Evolutionary conservation across 179 eudicot species (phyloP), one percentile per base, ranked within the genome.

Genomic region (Drosera spatulata): DNA sequence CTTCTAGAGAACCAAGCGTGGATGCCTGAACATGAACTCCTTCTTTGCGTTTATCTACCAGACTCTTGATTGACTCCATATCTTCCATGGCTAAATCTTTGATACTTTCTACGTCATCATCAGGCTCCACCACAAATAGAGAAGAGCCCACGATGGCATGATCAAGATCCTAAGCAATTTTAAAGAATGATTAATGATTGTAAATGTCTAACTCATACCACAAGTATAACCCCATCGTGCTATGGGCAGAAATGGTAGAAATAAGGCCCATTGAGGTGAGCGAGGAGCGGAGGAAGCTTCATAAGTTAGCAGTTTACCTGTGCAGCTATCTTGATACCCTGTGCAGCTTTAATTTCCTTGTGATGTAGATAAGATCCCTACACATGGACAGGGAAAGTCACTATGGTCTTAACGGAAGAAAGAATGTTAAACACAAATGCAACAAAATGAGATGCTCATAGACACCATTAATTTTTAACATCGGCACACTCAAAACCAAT

Each of bases 11-110:
- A 55, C 98, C 96, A 48, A 91, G 87, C n/a, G 96, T 91, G 57
- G 98, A 91, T 47, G 98, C 95, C 71, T 88, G 98, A 65, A 91
- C 98, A 74, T 77, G 86, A 56, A 88, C 98, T 39, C 96, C 98
- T 68, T 85, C 98, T 6, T 91, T 96, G 69, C 74, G 86, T 79
- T 79, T 88, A 62, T 91, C 93, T 66, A 91, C 88, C 73, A 87
- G 69, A 63, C 76, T 91, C 86, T 85, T 71, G 38, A 88, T 93
- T 14, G 88, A 82, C 58, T 71, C 69, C 87, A 85, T 79, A 68
- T 88, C 98, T 66, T 88, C 95, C 95, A 82, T 86, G 38, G 96
- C 82, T 42, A 76, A 43, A 41, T 74, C 85, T 56, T 75, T 88
- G 10, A 86, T 74, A 53, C 76, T 81, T 62, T 93, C 95, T 61